These are phyloP conservation scores for Didymella arachidicola DNA, from an alignment of 2,329 filamentous ascomycete species.

Conservation along the genomic window DNA sequence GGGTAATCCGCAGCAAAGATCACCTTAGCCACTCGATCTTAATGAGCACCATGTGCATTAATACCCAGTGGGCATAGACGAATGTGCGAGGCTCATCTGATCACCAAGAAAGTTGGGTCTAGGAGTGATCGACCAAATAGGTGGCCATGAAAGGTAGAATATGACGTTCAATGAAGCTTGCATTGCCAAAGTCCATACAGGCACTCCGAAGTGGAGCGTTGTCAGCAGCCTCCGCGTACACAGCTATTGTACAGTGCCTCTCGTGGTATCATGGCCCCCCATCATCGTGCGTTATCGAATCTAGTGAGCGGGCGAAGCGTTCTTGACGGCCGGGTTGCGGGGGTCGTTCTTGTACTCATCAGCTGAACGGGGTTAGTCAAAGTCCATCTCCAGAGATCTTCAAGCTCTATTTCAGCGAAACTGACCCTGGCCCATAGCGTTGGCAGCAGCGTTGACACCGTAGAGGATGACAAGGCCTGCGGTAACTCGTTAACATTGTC, in stretches of 20 bases:
- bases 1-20: not conserved
- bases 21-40: not conserved
- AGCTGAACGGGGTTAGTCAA: constrained; percentile 61
- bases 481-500: constrained; percentile 29
- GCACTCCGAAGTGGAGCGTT: constrained; percentile 30
- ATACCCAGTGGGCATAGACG: not conserved
- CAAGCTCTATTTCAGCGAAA: constrained; percentile 29
- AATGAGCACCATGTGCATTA: not conserved
- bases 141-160: not conserved
- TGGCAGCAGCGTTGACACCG: constrained; percentile 86
- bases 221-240: constrained; percentile 27
- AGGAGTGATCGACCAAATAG: too few relatives aligned
- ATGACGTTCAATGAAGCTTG: constrained; percentile 23
- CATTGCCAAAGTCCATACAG: constrained; percentile 46
- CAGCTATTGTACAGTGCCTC: constrained; percentile 50
- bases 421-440: constrained; percentile 79
- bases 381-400: not conserved
- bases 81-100: not conserved
- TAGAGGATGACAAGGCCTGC: constrained; percentile 85
- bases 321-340: constrained; percentile 71
- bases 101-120: not conserved
- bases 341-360: constrained; percentile 98
- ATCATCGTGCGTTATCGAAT: constrained; percentile 23
- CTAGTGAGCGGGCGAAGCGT: constrained; percentile 44
- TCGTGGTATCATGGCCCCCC: constrained; percentile 29